Evolutionary conservation across 1,139 yeast species (phyloP), one percentile per base, ranked within the genome.

Genomic region (Taphrina confusa): DNA sequence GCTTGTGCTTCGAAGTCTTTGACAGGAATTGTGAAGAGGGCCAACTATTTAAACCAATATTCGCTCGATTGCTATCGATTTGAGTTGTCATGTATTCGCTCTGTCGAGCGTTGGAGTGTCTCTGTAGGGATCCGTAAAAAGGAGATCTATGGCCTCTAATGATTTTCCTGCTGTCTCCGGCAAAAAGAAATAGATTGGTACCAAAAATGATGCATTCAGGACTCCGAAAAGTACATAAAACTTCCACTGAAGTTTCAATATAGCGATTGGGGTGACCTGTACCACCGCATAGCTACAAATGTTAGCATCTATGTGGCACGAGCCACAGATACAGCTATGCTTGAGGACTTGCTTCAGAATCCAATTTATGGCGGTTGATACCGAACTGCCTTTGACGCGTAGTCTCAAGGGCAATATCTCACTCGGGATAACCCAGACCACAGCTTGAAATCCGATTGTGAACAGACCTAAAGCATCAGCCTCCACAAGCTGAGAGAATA

Each of bases 171-270:
- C 55, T 14, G 65, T 92, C 31, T 97, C 98, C 9, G 97, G 97
- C 1, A 96, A 86, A 6, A 97, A 89, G 64, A 90, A 75, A 71
- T 89, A 91, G 1, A 85, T 77, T 63, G 92, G 71, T 11, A 64
- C 63, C 36, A 64, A 37, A 4, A 64, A 57, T 12, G 55, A 45
- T 34, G 63, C 55, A 64, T 81, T 81, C 60, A 80, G 71, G 9
- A 66, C 74, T 14, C 74, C 71, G 64, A 74, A 76, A 28, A 76
- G 73, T 3, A 74, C 69, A 71, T 79, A 80, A 33, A 80, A 77
- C 65, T 76, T 76, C 69, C 77, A 74, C 18, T 72, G 70, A 56
- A 81, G 76, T 60, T 72, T 72, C 52, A 68, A 69, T 68, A 80
- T 76, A 46, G 78, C 79, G 44, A 78, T 71, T 0, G 83, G 84